phyloP scores from a whole-genome alignment of 306 rosid species.

The Argentina anserina region DNA sequence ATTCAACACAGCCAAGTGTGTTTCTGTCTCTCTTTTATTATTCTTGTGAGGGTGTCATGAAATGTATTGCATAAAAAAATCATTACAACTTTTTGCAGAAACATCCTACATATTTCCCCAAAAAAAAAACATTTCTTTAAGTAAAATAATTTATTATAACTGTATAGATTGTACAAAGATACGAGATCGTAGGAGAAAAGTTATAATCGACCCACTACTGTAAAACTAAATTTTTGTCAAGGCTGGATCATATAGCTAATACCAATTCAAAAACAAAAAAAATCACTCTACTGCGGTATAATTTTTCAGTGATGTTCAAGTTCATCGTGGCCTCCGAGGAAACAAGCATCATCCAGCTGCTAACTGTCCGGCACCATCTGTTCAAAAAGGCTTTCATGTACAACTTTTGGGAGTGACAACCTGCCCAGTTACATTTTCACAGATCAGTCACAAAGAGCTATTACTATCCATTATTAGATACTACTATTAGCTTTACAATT shows the following conservation, averaged over 20 bases:
- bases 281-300: not conserved
- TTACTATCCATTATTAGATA: not conserved
- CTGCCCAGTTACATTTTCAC: not conserved
- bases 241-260: not conserved
- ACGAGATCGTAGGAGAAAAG: not conserved
- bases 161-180: conserved; percentile 1
- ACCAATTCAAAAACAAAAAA: not conserved
- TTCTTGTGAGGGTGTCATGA: too few species aligned
- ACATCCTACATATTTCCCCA: too few species aligned
- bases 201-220: not conserved
- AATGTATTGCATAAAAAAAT: not conserved
- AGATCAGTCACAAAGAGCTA: not conserved
- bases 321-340: not conserved
- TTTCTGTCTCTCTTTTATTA: too few species aligned
- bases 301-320: not conserved
- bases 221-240: not conserved
- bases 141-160: not conserved
- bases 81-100: too few species aligned
- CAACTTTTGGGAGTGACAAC: not conserved
- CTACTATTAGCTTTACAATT: not conserved
- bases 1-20: too few species aligned
- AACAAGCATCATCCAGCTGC: not conserved
- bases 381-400: not conserved
- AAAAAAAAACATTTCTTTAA: not conserved
- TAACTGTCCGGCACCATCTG: not conserved